A percentile compares a stretch with the other conserved stretches of the same genome.
phyloP scores from a whole-genome alignment of 2,329 filamentous ascomycete genomes.

The Plectosphaerella sp. region DNA sequence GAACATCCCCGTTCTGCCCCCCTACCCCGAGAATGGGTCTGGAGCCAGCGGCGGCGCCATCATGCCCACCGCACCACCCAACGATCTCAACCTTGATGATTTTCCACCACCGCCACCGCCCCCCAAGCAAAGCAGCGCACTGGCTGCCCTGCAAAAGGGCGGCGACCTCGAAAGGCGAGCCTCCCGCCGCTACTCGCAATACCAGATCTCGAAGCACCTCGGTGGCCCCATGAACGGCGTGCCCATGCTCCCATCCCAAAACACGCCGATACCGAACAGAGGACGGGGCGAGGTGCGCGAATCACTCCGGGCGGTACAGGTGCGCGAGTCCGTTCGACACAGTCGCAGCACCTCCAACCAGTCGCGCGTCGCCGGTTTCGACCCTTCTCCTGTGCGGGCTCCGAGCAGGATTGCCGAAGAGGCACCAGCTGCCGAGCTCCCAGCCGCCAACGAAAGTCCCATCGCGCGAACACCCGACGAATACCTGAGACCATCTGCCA shows the following conservation, averaged over 20 bases:
- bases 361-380: constrained; percentile 35
- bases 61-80: constrained; percentile 21
- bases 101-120: constrained; percentile 65
- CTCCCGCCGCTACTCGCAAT: constrained; percentile 89
- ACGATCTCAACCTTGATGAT: constrained; percentile 54
- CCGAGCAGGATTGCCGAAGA: constrained; percentile 63
- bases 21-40: constrained; percentile 48
- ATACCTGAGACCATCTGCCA: constrained; percentile 48
- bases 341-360: constrained; percentile 43
- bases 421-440: constrained; percentile 16
- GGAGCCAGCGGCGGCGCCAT: neutral
- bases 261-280: constrained; percentile 77
- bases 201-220: constrained; percentile 93
- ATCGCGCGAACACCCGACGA: constrained; percentile 61
- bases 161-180: constrained; percentile 90
- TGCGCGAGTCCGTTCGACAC: constrained; percentile 44
- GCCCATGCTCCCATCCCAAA: constrained; percentile 80
- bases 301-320: constrained; percentile 67
- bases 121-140: constrained; percentile 80
- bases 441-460: constrained; percentile 32
- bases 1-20: constrained; percentile 68
- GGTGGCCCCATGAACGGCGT: constrained; percentile 77
- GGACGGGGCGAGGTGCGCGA: constrained; percentile 75
- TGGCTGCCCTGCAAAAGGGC: constrained; percentile 85
- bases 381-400: constrained; percentile 58